Conservation (phyloP, 2,329 filamentous ascomycete genomes). For the Ambrosiella xylebori region DNA sequence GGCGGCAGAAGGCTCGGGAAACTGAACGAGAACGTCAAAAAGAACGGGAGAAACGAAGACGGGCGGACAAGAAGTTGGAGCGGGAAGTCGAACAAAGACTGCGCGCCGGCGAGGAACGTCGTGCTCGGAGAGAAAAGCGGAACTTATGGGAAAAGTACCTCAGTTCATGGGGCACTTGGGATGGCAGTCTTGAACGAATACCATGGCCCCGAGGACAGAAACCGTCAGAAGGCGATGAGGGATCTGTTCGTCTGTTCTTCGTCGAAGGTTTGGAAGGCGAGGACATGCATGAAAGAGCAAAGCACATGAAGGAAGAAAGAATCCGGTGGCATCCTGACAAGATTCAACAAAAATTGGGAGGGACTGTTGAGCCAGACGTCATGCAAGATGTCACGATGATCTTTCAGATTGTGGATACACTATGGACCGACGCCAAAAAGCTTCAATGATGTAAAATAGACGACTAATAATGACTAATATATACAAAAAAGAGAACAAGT, state of each 20-base stretch:
- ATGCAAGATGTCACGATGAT: conserved; percentile 73
- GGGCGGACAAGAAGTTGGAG: conserved; percentile 28
- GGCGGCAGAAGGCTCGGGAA: conserved; percentile 33
- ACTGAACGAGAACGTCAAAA: conserved; percentile 16
- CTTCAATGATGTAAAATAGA: background rate
- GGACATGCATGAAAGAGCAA: conserved; percentile 28
- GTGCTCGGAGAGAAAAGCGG: conserved; percentile 32
- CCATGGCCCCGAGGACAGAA: conserved; percentile 44
- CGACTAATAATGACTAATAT: background rate
- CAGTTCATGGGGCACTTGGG: conserved; percentile 41
- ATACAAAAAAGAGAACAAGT: background rate
- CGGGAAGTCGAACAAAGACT: conserved; percentile 54
- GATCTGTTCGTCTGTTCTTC: conserved; percentile 54
- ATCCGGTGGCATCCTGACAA: conserved; percentile 97
- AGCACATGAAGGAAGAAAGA: conserved; percentile 60
- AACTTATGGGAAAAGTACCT: conserved; percentile 46
- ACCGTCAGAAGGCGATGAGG: conserved; percentile 19
- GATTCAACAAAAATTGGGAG: conserved; percentile 75
- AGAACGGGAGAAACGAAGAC: conserved; percentile 20
- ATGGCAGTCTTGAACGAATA: conserved; percentile 25
- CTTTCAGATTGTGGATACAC: conserved; percentile 72
- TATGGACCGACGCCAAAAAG: conserved; percentile 29
- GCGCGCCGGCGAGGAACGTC: conserved; percentile 46
- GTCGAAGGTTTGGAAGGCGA: conserved; percentile 25
- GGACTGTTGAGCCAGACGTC: conserved; percentile 49